A percentile compares a stretch with the other conserved stretches of the same genome.
Conservation (phyloP, 257 asterid species). For the Plantago ovata region DNA sequence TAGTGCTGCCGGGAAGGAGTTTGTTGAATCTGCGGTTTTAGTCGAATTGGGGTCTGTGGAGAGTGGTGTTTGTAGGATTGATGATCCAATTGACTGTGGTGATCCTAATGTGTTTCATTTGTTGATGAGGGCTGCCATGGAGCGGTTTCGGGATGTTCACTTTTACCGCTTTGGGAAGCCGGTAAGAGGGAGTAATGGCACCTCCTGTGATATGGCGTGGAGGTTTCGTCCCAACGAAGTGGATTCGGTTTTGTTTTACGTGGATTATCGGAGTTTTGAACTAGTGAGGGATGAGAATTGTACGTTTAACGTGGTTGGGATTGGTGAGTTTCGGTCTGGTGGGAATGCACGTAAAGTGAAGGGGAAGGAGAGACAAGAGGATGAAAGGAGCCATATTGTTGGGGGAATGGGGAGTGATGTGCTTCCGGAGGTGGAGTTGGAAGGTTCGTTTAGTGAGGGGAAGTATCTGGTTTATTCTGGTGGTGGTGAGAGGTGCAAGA, state of each 20-base stretch:
- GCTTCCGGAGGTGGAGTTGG: constrained; percentile 51
- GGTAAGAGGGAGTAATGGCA: constrained; percentile 52
- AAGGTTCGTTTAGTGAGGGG: constrained; percentile 44
- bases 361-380: constrained; percentile 4
- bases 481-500: constrained; percentile 88
- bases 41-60: constrained; percentile 64
- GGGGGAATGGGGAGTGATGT: constrained; percentile 33
- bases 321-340: constrained; percentile 89
- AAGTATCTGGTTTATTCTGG: constrained; percentile 71
- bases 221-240: constrained; percentile 77
- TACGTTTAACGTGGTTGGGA: constrained; percentile 49
- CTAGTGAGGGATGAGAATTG: constrained; percentile 57
- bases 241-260: constrained; percentile 48
- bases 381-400: neutral
- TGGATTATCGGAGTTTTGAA: constrained; percentile 68
- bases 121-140: constrained; percentile 76
- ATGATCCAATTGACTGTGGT: constrained; percentile 70
- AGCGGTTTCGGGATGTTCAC: constrained; percentile 57
- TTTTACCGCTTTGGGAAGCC: constrained; percentile 81
- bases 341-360: constrained; percentile 70
- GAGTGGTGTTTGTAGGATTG: constrained; percentile 19
- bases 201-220: constrained; percentile 94
- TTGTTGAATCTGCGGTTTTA: constrained; percentile 35
- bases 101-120: constrained; percentile 73
- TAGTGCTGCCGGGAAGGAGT: constrained; percentile 85